A percentile compares a stretch with the other conserved stretches of the same genome.
Conservation (phyloP, 352 stramenopile genomes). For the Phytophthora agathidicida region DNA sequence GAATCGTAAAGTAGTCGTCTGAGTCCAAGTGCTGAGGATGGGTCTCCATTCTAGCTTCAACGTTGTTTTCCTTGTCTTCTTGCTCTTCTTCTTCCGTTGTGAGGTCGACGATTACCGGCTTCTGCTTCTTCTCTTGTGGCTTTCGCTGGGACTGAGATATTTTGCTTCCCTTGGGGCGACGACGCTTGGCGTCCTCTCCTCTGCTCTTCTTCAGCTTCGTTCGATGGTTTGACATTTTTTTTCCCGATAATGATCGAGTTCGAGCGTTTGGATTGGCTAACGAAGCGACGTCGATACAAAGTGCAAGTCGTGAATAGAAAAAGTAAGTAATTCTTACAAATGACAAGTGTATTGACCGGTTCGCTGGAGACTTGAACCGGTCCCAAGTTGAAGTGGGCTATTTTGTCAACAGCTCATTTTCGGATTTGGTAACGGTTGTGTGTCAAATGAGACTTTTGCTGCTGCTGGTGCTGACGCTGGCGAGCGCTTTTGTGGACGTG, state of each 20-base stretch:
- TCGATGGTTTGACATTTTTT: conserved; percentile 28
- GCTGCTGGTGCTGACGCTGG: background rate
- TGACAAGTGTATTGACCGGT: conserved; percentile 9
- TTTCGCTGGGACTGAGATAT: background rate
- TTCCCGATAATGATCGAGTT: conserved; percentile 14
- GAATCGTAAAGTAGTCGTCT: conserved; percentile 76
- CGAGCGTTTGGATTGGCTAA: conserved; percentile 12
- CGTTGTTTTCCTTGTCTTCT: conserved; percentile 1
- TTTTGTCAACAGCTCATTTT: background rate
- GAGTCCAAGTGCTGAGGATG: conserved; percentile 65
- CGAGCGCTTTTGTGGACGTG: conserved; percentile 7
- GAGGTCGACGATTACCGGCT: conserved; percentile 24
- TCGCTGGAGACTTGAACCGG: background rate
- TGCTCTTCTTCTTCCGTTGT: conserved; percentile 13
- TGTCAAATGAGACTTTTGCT: conserved; percentile 6
- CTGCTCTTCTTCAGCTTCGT: too few species aligned
- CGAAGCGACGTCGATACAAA: conserved; percentile 20
- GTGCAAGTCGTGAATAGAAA: too few species aligned
- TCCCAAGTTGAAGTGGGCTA: conserved; percentile 9
- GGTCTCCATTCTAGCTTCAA: conserved; percentile 4
- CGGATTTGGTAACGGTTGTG: too few species aligned
- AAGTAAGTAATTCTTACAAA: conserved; percentile 30
- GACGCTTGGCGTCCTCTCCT: conserved; percentile 15
- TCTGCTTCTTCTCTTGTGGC: conserved; percentile 1
- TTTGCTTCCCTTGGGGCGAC: conserved; percentile 7